Evolutionary conservation across 352 stramenopile species (phyloP).

Genomic region (Globisporangium radiosum): DNA sequence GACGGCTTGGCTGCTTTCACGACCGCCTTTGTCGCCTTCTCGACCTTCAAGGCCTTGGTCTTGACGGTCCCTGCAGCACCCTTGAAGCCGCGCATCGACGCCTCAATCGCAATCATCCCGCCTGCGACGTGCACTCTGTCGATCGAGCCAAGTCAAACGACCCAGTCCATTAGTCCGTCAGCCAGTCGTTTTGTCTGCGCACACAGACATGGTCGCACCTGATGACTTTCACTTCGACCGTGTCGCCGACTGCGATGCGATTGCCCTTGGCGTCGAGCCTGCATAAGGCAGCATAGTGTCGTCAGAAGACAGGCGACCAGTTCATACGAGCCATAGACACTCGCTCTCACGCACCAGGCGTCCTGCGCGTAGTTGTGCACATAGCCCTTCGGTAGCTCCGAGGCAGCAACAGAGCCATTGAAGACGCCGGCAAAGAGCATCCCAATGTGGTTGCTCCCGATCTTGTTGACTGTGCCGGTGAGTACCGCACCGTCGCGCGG

Average conservation of each 20-base stretch:
- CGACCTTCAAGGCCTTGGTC: constrained; percentile 3
- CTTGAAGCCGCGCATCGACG: constrained; percentile 51
- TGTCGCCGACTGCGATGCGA: constrained; percentile 53
- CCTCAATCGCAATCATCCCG: constrained; percentile 78
- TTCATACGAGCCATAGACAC: neutral
- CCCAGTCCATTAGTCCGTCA: no score
- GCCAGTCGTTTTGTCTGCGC: no score
- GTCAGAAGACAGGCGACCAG: neutral
- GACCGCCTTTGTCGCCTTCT: neutral
- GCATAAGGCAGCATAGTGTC: no score
- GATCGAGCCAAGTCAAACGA: neutral
- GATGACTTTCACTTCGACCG: constrained; percentile 62
- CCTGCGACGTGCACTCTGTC: constrained; percentile 58
- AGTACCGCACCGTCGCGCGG: constrained; percentile 60
- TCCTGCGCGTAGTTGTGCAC: constrained; percentile 79
- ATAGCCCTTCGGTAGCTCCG: constrained; percentile 65
- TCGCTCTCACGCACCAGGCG: constrained; percentile 37
- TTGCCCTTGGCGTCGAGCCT: constrained; percentile 51
- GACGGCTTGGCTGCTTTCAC: constrained; percentile 1
- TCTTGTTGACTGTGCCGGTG: constrained; percentile 70
- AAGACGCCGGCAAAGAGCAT: constrained; percentile 81
- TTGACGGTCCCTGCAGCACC: constrained; percentile 7
- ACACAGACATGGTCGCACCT: constrained; percentile 17
- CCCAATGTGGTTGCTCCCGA: constrained; percentile 81
- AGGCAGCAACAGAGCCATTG: constrained; percentile 72